A percentile compares a stretch with the other conserved stretches of the same genome.
phyloP scores from a whole-genome alignment of 1,139 yeast species.

The Geotrichum bryndzae region DNA sequence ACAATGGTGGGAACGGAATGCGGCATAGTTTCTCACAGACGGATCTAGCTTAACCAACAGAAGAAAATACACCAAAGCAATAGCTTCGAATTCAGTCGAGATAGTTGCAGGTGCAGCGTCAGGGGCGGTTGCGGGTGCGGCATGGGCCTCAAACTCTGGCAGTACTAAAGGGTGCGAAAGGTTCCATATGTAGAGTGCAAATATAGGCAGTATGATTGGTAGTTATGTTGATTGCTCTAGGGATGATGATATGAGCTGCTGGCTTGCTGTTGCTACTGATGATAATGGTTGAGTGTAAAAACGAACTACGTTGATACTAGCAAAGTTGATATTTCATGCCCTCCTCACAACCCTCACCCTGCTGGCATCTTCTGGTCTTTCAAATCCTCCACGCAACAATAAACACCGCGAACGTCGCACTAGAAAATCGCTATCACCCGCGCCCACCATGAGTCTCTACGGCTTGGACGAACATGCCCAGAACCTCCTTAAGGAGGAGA shows the following conservation, averaged over 20 bases:
- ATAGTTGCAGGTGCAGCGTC: constrained; percentile 4
- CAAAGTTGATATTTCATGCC: neutral
- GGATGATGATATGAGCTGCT: neutral
- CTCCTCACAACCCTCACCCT: neutral
- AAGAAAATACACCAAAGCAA: constrained; percentile 11
- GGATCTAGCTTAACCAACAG: neutral
- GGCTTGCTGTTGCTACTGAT: neutral
- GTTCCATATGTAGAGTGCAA: constrained; percentile 10
- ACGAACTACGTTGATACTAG: neutral
- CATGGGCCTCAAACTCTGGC: constrained; percentile 3
- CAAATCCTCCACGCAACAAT: neutral
- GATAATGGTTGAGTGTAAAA: neutral
- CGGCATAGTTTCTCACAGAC: neutral
- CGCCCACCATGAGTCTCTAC: constrained; percentile 34
- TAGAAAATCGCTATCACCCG: neutral
- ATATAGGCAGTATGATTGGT: constrained; percentile 4
- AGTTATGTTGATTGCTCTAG: neutral
- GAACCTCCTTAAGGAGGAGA: constrained; percentile 59
- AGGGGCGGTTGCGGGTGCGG: constrained; percentile 2
- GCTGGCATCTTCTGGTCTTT: neutral
- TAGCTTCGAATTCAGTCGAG: constrained; percentile 14
- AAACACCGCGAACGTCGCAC: neutral
- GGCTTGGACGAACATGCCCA: constrained; percentile 69
- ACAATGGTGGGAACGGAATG: neutral
- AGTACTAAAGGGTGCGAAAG: constrained; percentile 13